A percentile compares a stretch with the other conserved stretches of the same genome.
Conservation (phyloP, 441 rosid genomes). For the Euphorbia celastroides region DNA sequence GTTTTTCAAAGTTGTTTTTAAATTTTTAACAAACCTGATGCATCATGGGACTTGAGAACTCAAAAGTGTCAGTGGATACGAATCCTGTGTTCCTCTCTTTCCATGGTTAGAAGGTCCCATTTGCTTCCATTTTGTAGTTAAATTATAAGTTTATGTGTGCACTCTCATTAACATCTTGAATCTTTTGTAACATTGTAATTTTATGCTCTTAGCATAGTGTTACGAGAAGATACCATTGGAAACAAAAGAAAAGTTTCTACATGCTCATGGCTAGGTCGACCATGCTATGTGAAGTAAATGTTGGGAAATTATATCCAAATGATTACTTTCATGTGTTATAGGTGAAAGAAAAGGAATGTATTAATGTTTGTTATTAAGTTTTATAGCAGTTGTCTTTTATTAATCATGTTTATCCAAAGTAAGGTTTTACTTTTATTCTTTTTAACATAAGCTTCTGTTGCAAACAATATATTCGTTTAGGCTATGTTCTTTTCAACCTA, state of each 20-base stretch:
- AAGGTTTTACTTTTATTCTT: no score
- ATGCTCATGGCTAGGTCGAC: no score
- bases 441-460: neutral
- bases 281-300: no score
- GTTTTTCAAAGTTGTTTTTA: neutral
- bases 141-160: neutral
- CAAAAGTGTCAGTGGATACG: neutral
- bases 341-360: no score
- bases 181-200: neutral
- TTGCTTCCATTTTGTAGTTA: neutral
- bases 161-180: neutral
- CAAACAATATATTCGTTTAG: neutral
- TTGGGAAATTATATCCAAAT: no score
- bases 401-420: no score
- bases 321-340: no score
- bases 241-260: no score
- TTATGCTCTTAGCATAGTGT: neutral
- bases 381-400: no score
- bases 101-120: neutral
- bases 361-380: no score
- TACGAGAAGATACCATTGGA: neutral
- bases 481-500: no score
- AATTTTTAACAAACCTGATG: no score
- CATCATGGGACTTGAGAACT: neutral
- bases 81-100: neutral